These are phyloP conservation scores for Coemansia furcata DNA, from an alignment of 192 early-diverging fungal species.

Conservation along the genomic window DNA sequence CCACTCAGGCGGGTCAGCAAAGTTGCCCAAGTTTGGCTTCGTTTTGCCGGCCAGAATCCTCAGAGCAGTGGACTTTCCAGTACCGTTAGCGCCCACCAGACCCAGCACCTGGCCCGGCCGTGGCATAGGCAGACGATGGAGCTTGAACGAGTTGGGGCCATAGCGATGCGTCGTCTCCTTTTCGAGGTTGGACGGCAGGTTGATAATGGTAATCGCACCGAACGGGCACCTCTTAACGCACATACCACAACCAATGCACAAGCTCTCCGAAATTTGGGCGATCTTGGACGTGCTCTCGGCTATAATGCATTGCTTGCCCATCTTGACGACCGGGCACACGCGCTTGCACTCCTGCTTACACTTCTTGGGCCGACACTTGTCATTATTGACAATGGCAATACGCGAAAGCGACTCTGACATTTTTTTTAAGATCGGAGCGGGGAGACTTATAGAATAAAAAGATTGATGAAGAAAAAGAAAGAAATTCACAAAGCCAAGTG, in stretches of 20 bases:
- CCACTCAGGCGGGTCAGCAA: conserved; percentile 87
- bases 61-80: conserved; percentile 92
- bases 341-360: conserved; percentile 98
- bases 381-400: conserved; percentile 89
- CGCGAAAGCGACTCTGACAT: conserved; percentile 90
- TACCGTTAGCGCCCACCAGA: conserved; percentile 96
- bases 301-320: conserved; percentile 97
- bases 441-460: not conserved
- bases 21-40: conserved; percentile 95
- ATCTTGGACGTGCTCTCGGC: conserved; percentile 84
- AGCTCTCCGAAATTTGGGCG: conserved; percentile 88
- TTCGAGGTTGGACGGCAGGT: conserved; percentile 93
- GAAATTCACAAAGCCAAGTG: not conserved
- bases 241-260: conserved; percentile 98
- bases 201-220: conserved; percentile 95
- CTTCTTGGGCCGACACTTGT: conserved; percentile 99
- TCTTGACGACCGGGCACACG: conserved; percentile 91
- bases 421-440: not conserved
- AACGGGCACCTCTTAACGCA: conserved; percentile 98
- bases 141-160: conserved; percentile 96
- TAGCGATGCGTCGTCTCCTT: conserved; percentile 95
- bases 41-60: conserved; percentile 90
- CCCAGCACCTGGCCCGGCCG: conserved; percentile 96
- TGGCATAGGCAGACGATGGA: conserved; percentile 92
- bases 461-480: conserved; percentile 7